These are phyloP conservation scores for Cubamyces sp. DNA, from an alignment of 768 basidiomycete genomes.

Conservation along the genomic window DNA sequence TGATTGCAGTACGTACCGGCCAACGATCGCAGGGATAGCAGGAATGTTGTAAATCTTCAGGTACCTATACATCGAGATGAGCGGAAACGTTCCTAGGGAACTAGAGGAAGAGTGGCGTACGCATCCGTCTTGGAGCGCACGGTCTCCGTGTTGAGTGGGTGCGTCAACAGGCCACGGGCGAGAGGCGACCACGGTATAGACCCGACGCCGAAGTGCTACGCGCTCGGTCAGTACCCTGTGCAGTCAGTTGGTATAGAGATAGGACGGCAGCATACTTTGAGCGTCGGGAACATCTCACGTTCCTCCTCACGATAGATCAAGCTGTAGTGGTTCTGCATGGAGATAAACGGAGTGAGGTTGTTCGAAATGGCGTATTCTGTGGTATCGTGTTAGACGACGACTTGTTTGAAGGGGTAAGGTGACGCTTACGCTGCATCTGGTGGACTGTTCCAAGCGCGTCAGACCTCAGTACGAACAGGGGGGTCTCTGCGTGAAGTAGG, in stretches of 20 bases:
- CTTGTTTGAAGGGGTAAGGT: background rate
- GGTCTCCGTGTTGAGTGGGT: slow-evolving; percentile 31
- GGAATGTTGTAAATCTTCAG: background rate
- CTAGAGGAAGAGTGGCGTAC: slow-evolving; percentile 12
- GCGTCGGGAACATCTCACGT: slow-evolving; percentile 57
- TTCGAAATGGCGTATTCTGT: slow-evolving; percentile 47
- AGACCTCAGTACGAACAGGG: background rate
- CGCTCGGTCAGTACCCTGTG: background rate
- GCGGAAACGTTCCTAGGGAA: too few species aligned
- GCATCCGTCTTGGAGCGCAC: slow-evolving; percentile 30
- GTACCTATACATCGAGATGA: background rate
- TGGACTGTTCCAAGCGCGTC: slow-evolving; percentile 35
- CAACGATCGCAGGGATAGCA: slow-evolving; percentile 41
- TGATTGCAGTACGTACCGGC: slow-evolving; percentile 36
- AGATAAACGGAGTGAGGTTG: slow-evolving; percentile 56
- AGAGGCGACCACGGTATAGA: slow-evolving; percentile 45
- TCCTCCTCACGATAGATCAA: slow-evolving; percentile 66
- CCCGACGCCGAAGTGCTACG: slow-evolving; percentile 36
- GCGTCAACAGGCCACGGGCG: slow-evolving; percentile 38
- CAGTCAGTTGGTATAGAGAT: background rate
- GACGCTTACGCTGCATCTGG: slow-evolving; percentile 38
- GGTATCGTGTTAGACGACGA: background rate
- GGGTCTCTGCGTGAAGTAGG: background rate
- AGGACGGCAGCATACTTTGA: slow-evolving; percentile 33
- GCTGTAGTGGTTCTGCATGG: slow-evolving; percentile 66